Base-by-base conservation (phyloP, 2,329 filamentous ascomycete species). In the Colletotrichum gloeosporioides region DNA sequence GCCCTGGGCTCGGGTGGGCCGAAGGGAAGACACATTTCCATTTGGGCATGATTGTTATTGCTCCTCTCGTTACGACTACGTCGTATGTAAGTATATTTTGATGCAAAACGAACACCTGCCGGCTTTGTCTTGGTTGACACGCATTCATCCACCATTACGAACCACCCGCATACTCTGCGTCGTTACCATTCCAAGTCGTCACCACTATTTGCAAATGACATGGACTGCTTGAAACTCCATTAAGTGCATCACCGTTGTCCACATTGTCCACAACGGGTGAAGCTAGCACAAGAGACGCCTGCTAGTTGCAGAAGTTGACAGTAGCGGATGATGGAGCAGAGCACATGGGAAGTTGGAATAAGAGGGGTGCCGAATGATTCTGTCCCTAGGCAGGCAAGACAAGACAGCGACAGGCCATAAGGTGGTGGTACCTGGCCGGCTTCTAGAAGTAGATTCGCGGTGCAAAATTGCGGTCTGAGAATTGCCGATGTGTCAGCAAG, bases 131-230 rank as follows among this genome's bases (percentile, higher is more conserved):
- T 53, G 55, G 64, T 49, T 68, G 70, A 59, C 63, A 62, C 22
- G 44, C 44, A 53, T 61, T 64, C 64, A 49, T 73, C 70, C 49
- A 69, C 73, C 57, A 76, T 72, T 72, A 68, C 63, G 55, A 71
- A 73, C 55, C 57, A 32, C 25, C 62, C 55, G 25, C 55, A 59
- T 29, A 59, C 27, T 27, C 55, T 29, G n/a, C 39, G 49, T 31
- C 25, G 39, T 25, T 55, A 49, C 25, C n/a, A 22, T 61, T 29
- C 57, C 34, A 32, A 57, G 59, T 63, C n/a, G 68, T 32, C 16
- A 39, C 65, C 49, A 31, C 27, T 55, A 13, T 57, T 36, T 64
- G 39, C 27, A 65, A 71, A 71, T 65, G 39, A 71, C 22, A 65
- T 71, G 69, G 59, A 55, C 69, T 59, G 25, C 39, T 57, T 6